Conservation (phyloP, 805 yeast genomes). For the Brettanomyces nanus region DNA sequence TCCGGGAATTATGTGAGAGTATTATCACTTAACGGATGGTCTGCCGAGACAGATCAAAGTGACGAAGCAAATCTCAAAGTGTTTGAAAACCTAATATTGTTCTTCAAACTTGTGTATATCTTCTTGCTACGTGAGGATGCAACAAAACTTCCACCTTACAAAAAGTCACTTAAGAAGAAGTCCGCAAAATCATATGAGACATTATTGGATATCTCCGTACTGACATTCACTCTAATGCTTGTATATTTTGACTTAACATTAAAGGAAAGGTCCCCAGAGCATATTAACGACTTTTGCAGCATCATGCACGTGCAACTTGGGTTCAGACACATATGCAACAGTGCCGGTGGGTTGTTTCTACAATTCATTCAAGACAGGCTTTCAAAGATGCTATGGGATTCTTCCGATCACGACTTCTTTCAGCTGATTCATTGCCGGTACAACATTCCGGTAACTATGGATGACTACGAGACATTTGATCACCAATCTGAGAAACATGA, state of each 20-base stretch:
- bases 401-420: slow-evolving; percentile 59
- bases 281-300: slow-evolving; percentile 40
- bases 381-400: slow-evolving; percentile 31
- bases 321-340: slow-evolving; percentile 55
- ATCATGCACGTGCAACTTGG: slow-evolving; percentile 73
- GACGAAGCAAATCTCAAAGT: slow-evolving; percentile 2
- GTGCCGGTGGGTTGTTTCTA: slow-evolving; percentile 54
- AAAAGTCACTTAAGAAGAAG: slow-evolving; percentile 33
- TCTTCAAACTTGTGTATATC: slow-evolving; percentile 37
- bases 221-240: slow-evolving; percentile 29
- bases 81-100: slow-evolving; percentile 19
- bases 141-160: slow-evolving; percentile 28
- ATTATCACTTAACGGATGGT: slow-evolving; percentile 29
- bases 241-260: slow-evolving; percentile 28
- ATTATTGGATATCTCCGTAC: slow-evolving; percentile 37
- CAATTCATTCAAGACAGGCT: slow-evolving; percentile 49
- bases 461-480: slow-evolving; percentile 53
- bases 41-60: slow-evolving; percentile 6
- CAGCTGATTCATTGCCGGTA: slow-evolving; percentile 76
- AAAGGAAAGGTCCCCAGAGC: slow-evolving; percentile 13
- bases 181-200: slow-evolving; percentile 36
- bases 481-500: slow-evolving; percentile 43
- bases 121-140: slow-evolving; percentile 49
- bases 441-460: slow-evolving; percentile 55
- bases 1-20: slow-evolving; percentile 29